Base-by-base conservation (phyloP, 805 yeast genomes). In the Kuraishia piskuri region DNA sequence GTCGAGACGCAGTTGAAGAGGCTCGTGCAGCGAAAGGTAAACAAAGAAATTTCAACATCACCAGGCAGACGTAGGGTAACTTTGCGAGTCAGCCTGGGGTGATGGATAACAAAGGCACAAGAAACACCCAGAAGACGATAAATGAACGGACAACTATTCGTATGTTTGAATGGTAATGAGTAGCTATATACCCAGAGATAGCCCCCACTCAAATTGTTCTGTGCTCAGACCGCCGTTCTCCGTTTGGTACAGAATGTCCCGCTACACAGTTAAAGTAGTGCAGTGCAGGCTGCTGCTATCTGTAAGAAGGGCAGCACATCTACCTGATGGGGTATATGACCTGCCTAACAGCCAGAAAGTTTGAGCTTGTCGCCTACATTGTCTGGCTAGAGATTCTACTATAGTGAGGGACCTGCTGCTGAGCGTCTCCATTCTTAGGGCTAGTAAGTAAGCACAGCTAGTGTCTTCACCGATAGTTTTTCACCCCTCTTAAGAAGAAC, bases 31-130 rank as follows among this genome's bases (percentile, higher is more conserved):
- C 48, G 37, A 26, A 40, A 23, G 46, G 23, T 53, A 50, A 46
- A 44, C 21, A 40, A 31, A 26, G 58, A 57, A 48, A 50, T 44
- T 6, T 55, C 55, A 19, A 56, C 46, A 26, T 52, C 9, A 21
- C 20, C 47, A 45, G 17, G 40, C 40, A 31, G 40, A n/a, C 40
- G 40, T 31, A 31, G 40, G 40, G 40, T 31, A 31, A 31, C 40
- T 49, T 31, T 46, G 40, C 25, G 46, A 5, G 40, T 31, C 17
- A 8, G 40, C 40, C 40, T 31, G 17, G 40, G 40, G 40, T 6
- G 21, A n/a, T 3, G 48, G 22, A 31, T 17, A 31, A 17, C 40
- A 31, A 10, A 31, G 40, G 10, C 40, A 17, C 40, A 21, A 45
- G n/a, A 12, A 21, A 45, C 48, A n/a, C 22, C 6, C 46, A 44